Base-by-base conservation (phyloP, 352 stramenopile species). In the Lagenidium giganteum region DNA sequence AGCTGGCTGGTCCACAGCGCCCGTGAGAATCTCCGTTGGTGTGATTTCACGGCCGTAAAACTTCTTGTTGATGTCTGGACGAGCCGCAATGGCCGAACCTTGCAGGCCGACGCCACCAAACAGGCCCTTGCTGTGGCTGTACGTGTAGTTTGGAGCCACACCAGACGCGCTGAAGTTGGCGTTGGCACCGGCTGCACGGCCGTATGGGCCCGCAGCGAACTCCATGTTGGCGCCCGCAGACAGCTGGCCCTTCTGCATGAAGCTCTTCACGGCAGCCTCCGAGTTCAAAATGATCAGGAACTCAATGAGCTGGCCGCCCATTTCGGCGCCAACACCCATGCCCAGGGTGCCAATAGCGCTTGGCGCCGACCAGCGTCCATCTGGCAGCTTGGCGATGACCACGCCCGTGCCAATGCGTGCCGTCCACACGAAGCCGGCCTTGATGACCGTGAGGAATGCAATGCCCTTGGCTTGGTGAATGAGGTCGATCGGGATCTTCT, bases 281-380 rank as follows among this genome's bases (percentile, higher is more conserved):
- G 83, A 97, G 84, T 97, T 97, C 26, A 98, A 68, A 32, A 98
- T 83, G 53, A 94, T 83, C 76, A 94, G 70, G 44, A 92, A 91
- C 64, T 90, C 79, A 47, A 92, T 88, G 54, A 92, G 54, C 55
- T 94, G 70, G 13, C 70, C 82, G 39, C 82, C 82, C 31, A 84
- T 53, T 59, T 94, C 77, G 28, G 74, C 67, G 29, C 82, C 82
- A 55, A 87, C 79, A 49, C 83, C 87, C 68, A 97, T 89, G 34
- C 92, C 92, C 20, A 79, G 74, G 22, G 93, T 91, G 34, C 84
- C 93, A 54, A 99, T 97, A 6, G 94, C 93, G 18, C 83, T 97
- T 13, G 95, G 95, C 13, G 95, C 92, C 32, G 87, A 98, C 95
- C 95, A 98, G 34, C 85, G 89, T 11, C 94, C 93, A 61, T 98